phyloP scores from a whole-genome alignment of 2,329 filamentous ascomycete genomes.

The Parastagonospora avenae region DNA sequence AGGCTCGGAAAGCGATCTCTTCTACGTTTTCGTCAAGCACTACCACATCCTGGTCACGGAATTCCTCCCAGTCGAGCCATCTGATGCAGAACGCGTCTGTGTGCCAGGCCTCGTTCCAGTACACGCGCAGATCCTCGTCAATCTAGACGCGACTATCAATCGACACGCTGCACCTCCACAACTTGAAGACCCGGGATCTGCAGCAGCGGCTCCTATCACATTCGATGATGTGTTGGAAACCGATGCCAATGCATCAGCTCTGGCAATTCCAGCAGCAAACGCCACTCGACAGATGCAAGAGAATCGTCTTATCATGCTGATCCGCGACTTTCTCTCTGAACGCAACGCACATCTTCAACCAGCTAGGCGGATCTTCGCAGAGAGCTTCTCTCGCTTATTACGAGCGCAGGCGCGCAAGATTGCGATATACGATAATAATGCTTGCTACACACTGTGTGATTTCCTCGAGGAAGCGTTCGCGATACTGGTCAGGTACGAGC shows the following conservation, averaged over 20 bases:
- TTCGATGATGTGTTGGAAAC: conserved; percentile 70
- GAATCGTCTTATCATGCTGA: conserved; percentile 79
- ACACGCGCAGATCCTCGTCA: conserved; percentile 78
- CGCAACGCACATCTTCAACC: conserved; percentile 58
- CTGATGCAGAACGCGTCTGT: conserved; percentile 63
- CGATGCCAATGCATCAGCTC: conserved; percentile 69
- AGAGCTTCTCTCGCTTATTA: conserved; percentile 73
- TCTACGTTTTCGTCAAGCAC: conserved; percentile 90
- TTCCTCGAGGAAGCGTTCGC: conserved; percentile 82
- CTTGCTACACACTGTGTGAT: conserved; percentile 89
- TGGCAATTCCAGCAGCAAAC: conserved; percentile 70
- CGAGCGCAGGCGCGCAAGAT: conserved; percentile 76
- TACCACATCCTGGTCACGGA: conserved; percentile 81
- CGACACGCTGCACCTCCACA: conserved; percentile 61
- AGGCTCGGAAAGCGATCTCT: conserved; percentile 84
- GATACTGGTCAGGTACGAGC: conserved; percentile 68
- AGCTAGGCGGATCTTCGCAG: conserved; percentile 73
- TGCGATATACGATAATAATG: conserved; percentile 79
- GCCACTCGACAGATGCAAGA: conserved; percentile 83
- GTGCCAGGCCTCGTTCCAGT: conserved; percentile 80
- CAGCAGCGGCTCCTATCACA: conserved; percentile 58
- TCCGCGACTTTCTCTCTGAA: conserved; percentile 78
- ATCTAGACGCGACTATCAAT: conserved; percentile 83
- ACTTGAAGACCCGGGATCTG: conserved; percentile 34
- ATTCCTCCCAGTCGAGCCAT: conserved; percentile 53